These are phyloP conservation scores for Neoarthrinium moseri DNA, from an alignment of 2,329 filamentous ascomycete genomes.

Conservation along the genomic window DNA sequence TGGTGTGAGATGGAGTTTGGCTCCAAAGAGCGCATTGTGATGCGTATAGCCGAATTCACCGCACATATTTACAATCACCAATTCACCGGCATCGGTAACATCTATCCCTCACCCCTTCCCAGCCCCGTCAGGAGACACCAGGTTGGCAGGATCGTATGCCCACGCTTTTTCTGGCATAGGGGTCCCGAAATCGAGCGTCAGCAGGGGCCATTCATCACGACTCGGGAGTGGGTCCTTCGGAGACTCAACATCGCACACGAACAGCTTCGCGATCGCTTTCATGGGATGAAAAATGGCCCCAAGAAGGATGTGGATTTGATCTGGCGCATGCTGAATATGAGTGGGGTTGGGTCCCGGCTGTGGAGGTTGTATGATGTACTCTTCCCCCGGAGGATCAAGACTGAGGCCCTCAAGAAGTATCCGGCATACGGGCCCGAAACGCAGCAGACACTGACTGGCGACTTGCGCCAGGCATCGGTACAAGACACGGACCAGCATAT, in stretches of 20 bases:
- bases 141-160: slow-evolving; percentile 23
- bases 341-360: neutral
- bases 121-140: slow-evolving; percentile 4
- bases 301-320: neutral
- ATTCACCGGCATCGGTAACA: slow-evolving; percentile 26
- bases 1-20: slow-evolving; percentile 20
- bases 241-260: slow-evolving; percentile 18
- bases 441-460: too few relatives aligned
- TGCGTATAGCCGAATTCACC: slow-evolving; percentile 24
- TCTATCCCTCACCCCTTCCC: slow-evolving; percentile 17
- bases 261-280: slow-evolving; percentile 16
- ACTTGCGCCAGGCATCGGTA: too few relatives aligned
- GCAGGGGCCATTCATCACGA: slow-evolving; percentile 17
- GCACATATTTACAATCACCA: slow-evolving; percentile 14
- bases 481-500: too few relatives aligned
- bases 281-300: neutral
- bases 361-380: neutral
- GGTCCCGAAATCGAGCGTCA: slow-evolving; percentile 15
- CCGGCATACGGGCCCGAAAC: too few relatives aligned
- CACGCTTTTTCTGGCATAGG: slow-evolving; percentile 27
- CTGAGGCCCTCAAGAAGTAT: neutral
- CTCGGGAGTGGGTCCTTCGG: slow-evolving; percentile 12
- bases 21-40: slow-evolving; percentile 26
- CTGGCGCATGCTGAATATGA: slow-evolving; percentile 10
- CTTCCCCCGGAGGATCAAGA: slow-evolving; percentile 1